Percentiles rank a stretch among this genome's conserved stretches.
phyloP scores from a whole-genome alignment of 805 yeast genomes.

The Spathaspora girioi region DNA sequence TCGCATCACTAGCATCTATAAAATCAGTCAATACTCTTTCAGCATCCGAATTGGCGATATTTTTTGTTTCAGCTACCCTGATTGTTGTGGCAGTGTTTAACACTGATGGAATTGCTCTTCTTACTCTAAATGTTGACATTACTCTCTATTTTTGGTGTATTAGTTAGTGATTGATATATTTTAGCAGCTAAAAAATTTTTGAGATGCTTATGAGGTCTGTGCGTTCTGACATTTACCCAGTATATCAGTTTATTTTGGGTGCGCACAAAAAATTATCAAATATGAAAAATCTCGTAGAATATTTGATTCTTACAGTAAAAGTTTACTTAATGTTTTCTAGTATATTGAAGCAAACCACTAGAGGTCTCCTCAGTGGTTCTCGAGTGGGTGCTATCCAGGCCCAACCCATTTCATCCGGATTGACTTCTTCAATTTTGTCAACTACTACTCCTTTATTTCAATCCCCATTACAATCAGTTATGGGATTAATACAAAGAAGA shows the following conservation, averaged over 20 bases:
- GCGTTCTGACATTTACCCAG: background rate
- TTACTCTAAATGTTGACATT: slow-evolving; percentile 35
- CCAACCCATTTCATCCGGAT: background rate
- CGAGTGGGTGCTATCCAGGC: background rate
- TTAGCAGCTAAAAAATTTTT: background rate
- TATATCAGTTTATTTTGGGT: background rate
- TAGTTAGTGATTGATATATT: background rate
- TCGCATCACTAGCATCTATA: slow-evolving; percentile 35
- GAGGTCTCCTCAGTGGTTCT: slow-evolving; percentile 4
- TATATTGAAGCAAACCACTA: slow-evolving; percentile 6
- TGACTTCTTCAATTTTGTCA: background rate
- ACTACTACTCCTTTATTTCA: slow-evolving; percentile 1
- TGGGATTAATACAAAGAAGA: slow-evolving; percentile 49
- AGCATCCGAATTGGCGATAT: slow-evolving; percentile 39
- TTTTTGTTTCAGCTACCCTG: slow-evolving; percentile 23
- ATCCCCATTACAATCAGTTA: slow-evolving; percentile 6
- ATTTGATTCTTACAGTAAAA: background rate
- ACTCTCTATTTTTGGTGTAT: background rate
- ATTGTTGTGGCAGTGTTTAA: slow-evolving; percentile 47
- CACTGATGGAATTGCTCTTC: slow-evolving; percentile 40
- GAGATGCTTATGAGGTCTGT: background rate
- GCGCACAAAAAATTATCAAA: background rate
- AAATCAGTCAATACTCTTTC: slow-evolving; percentile 43
- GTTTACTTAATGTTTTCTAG: slow-evolving; percentile 6
- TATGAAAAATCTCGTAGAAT: background rate